Percentiles rank a stretch among this genome's conserved stretches.
phyloP scores from a whole-genome alignment of 352 stramenopile genomes.

The Pythium aristosporum region DNA sequence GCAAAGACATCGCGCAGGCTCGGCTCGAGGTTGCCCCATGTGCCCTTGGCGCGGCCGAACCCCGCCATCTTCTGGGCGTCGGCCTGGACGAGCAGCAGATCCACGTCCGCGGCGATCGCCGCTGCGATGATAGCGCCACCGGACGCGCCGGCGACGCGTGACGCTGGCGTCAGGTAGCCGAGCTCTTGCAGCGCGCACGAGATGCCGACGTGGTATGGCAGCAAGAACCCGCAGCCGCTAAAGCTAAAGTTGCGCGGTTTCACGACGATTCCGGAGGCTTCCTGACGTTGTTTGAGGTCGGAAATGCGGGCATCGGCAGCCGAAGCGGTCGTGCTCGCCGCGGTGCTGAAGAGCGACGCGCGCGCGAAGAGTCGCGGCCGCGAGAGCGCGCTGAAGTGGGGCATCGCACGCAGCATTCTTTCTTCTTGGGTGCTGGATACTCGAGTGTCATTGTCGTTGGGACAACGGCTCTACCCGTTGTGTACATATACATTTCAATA shows the following conservation, averaged over 20 bases:
- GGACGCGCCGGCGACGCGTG: constrained; percentile 70
- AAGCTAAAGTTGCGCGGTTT: constrained; percentile 63
- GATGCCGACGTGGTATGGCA: constrained; percentile 78
- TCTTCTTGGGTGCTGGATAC: background rate
- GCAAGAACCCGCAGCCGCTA: constrained; percentile 75
- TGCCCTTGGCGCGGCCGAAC: constrained; percentile 52
- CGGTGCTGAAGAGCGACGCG: constrained; percentile 35
- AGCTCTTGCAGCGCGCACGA: constrained; percentile 53
- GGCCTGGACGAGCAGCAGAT: constrained; percentile 52
- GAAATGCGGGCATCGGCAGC: constrained; percentile 64
- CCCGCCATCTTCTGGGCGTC: constrained; percentile 57
- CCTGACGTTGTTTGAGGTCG: constrained; percentile 55
- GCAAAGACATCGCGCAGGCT: constrained; percentile 56
- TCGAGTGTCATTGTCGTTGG: background rate
- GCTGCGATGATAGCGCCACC: constrained; percentile 69
- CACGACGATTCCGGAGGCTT: constrained; percentile 15
- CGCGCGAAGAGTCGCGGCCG: background rate
- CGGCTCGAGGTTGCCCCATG: constrained; percentile 68
- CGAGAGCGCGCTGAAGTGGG: background rate
- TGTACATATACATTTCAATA: background rate
- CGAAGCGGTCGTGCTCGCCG: constrained; percentile 25
- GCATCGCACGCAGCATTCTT: background rate
- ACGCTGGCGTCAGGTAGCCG: constrained; percentile 44
- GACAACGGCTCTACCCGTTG: background rate
- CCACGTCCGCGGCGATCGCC: constrained; percentile 52